Percentiles rank a stretch among this genome's conserved stretches.
These are phyloP conservation scores for Dacryopinax spathularia DNA, from an alignment of 768 basidiomycete species.

Conservation along the genomic window DNA sequence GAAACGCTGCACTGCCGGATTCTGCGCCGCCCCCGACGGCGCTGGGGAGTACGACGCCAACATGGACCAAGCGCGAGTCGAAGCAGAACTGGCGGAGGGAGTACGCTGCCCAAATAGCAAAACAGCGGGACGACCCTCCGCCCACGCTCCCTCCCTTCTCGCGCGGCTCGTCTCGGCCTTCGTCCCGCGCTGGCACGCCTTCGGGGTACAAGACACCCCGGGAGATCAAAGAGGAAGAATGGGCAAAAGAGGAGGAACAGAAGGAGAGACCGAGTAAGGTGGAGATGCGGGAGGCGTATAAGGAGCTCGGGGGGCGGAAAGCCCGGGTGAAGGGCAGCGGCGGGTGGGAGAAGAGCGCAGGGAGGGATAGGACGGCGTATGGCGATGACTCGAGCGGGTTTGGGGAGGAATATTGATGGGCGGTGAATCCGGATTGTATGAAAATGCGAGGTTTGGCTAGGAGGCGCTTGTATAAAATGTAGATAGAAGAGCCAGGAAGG, in stretches of 20 bases:
- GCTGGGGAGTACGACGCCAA: conserved; percentile 24
- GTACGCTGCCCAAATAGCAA: conserved; percentile 21
- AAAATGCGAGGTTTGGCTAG: background rate
- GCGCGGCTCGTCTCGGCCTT: conserved; percentile 35
- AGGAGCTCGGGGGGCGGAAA: conserved; percentile 78
- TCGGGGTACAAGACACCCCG: conserved; percentile 65
- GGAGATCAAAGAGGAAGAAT: conserved; percentile 64
- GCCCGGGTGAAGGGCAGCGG: conserved; percentile 47
- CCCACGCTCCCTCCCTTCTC: conserved; percentile 26
- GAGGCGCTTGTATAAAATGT: too few species aligned
- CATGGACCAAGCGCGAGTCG: conserved; percentile 89
- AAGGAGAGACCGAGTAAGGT: conserved; percentile 48
- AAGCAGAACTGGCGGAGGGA: conserved; percentile 70
- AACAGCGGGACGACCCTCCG: background rate
- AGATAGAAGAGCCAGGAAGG: too few species aligned
- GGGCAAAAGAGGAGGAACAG: conserved; percentile 42
- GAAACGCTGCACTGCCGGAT: conserved; percentile 76
- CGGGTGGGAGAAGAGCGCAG: background rate
- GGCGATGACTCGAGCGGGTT: background rate
- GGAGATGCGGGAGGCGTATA: conserved; percentile 86
- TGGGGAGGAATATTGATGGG: background rate
- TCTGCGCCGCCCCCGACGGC: conserved; percentile 54
- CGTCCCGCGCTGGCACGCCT: conserved; percentile 8
- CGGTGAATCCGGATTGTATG: background rate
- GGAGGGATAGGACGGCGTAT: background rate